Evolutionary conservation across 1,284 basidiomycete genomes (phyloP).

Genomic region (Takashimella koratensis): DNA sequence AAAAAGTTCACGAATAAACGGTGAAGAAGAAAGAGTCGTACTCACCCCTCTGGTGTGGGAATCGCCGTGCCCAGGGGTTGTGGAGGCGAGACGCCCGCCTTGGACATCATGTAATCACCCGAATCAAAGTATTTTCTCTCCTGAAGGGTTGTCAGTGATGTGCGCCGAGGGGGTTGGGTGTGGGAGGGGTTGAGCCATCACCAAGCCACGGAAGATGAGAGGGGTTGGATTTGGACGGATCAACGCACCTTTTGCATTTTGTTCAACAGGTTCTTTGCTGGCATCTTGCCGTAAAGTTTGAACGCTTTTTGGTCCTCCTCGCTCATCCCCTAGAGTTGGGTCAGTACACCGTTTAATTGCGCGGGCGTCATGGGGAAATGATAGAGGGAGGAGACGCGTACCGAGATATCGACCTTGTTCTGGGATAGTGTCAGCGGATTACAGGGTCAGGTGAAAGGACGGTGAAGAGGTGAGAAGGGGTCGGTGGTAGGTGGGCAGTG

Average conservation of each 20-base stretch:
- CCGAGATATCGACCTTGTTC: slow-evolving; percentile 50
- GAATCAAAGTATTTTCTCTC: slow-evolving; percentile 98
- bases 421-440: slow-evolving; percentile 17
- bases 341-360: neutral
- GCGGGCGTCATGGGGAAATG: neutral
- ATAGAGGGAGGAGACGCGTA: slow-evolving; percentile 15
- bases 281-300: slow-evolving; percentile 89
- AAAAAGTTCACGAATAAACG: neutral
- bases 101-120: slow-evolving; percentile 92
- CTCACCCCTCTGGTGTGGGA: slow-evolving; percentile 89
- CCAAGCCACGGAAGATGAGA: too few species aligned
- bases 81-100: slow-evolving; percentile 83
- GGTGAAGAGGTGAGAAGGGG: neutral
- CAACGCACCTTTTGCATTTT: slow-evolving; percentile 89
- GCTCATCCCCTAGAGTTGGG: slow-evolving; percentile 62
- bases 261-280: slow-evolving; percentile 83
- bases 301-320: slow-evolving; percentile 93
- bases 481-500: neutral
- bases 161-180: too few species aligned
- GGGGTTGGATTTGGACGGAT: slow-evolving; percentile 69
- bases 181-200: too few species aligned
- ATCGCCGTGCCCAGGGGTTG: slow-evolving; percentile 88
- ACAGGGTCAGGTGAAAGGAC: neutral
- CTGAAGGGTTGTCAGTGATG: slow-evolving; percentile 50
- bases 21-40: slow-evolving; percentile 11